Conservation (phyloP, 176 grass and related monocot species). For the Bothriochloa decipiens region DNA sequence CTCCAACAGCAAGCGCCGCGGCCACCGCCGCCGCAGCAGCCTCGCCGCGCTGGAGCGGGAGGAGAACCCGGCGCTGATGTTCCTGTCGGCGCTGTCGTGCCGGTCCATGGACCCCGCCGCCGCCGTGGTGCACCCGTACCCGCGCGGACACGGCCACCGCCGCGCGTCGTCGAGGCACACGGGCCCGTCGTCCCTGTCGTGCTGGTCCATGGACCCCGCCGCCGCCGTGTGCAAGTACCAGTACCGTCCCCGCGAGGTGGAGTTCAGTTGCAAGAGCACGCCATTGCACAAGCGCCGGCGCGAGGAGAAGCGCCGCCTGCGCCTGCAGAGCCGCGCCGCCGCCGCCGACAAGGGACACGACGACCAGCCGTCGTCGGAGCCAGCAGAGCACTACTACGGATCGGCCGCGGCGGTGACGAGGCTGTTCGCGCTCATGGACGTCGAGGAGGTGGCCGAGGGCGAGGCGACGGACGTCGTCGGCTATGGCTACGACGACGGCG, state of each 20-base stretch:
- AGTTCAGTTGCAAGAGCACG: constrained; percentile 92
- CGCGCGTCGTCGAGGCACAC: neutral
- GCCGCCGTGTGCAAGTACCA: constrained; percentile 52
- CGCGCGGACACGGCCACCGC: neutral
- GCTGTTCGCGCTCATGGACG: constrained; percentile 64
- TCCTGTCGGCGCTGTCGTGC: constrained; percentile 46
- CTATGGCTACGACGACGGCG: neutral
- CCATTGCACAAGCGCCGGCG: constrained; percentile 50
- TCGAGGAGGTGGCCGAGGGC: constrained; percentile 30
- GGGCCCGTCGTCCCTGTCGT: constrained; percentile 38
- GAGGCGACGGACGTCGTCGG: neutral
- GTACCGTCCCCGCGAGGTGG: constrained; percentile 65
- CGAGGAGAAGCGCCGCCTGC: constrained; percentile 7
- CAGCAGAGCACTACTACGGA: neutral
- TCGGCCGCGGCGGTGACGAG: constrained; percentile 43
- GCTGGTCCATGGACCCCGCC: constrained; percentile 68
- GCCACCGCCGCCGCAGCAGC: constrained; percentile 25
- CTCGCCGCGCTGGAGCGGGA: neutral
- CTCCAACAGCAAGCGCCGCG: constrained; percentile 41
- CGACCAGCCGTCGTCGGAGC: neutral
- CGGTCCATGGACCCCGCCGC: constrained; percentile 68
- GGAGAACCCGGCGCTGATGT: constrained; percentile 21
- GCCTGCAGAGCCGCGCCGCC: neutral
- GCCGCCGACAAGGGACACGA: neutral
- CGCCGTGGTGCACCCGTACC: constrained; percentile 53